phyloP scores from a whole-genome alignment of 768 basidiomycete genomes.

The Tephrocybe rancida region DNA sequence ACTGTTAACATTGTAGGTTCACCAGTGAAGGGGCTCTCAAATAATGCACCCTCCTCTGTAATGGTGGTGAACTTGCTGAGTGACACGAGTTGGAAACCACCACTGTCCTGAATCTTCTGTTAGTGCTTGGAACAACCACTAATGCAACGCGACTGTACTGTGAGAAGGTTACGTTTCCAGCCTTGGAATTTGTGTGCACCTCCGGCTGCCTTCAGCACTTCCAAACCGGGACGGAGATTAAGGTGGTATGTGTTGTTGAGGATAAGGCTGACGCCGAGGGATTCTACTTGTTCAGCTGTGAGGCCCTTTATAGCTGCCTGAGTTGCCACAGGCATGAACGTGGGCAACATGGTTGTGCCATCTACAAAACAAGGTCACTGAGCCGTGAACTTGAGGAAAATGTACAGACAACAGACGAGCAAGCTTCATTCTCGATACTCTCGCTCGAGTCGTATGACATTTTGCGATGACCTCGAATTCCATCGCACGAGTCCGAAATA shows the following conservation, averaged over 20 bases:
- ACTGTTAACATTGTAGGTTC: conserved; percentile 90
- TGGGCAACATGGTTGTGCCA: conserved; percentile 81
- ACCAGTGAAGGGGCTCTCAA: conserved; percentile 83
- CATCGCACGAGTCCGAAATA: conserved; percentile 46
- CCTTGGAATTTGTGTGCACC: conserved; percentile 92
- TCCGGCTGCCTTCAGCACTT: conserved; percentile 72
- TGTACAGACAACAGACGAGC: conserved; percentile 54
- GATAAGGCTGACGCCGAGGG: conserved; percentile 79
- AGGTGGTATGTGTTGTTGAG: conserved; percentile 92
- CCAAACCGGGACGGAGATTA: conserved; percentile 80
- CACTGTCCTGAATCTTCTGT: conserved; percentile 66
- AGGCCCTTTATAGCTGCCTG: conserved; percentile 92
- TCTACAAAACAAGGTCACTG: conserved; percentile 41
- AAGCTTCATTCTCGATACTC: conserved; percentile 84
- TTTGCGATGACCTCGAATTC: conserved; percentile 81
- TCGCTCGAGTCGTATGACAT: conserved; percentile 80
- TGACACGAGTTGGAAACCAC: conserved; percentile 88
- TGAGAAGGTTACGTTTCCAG: conserved; percentile 85
- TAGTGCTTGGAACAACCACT: not conserved
- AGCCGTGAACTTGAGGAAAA: conserved; percentile 2
- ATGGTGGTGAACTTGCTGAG: conserved; percentile 83
- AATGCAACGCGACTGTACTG: conserved; percentile 41
- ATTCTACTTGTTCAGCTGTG: conserved; percentile 83
- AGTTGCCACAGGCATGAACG: conserved; percentile 94
- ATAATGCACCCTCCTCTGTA: conserved; percentile 87